phyloP scores from a whole-genome alignment of 495 filamentous ascomycete species.

The Penicillium longicatenatum region DNA sequence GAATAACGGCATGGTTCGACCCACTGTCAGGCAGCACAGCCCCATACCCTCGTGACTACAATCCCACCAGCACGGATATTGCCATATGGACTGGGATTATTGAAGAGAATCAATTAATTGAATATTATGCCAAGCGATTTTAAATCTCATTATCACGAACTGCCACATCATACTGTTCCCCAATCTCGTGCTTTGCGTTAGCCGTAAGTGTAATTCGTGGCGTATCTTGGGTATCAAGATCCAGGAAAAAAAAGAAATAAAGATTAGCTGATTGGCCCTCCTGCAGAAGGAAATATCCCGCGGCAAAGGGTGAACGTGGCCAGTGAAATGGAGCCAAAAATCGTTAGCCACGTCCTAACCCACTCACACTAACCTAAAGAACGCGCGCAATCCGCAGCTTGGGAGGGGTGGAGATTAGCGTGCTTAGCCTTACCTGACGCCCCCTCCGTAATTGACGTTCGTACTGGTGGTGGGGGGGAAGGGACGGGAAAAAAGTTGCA shows the following conservation, averaged over 20 bases:
- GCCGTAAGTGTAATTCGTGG: background rate
- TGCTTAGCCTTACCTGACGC: constrained; percentile 10
- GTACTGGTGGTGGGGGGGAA: constrained; percentile 17
- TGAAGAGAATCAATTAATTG: background rate
- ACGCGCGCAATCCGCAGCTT: constrained; percentile 22
- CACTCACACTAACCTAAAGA: constrained; percentile 17
- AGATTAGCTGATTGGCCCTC: constrained; percentile 6
- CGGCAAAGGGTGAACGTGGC: constrained; percentile 12
- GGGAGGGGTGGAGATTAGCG: constrained; percentile 11
- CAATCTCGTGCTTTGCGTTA: background rate
- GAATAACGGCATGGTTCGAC: background rate
- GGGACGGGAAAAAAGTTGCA: constrained; percentile 4
- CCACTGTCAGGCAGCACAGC: constrained; percentile 11
- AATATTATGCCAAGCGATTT: too few species aligned
- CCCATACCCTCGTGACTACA: background rate
- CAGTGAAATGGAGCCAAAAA: constrained; percentile 12
- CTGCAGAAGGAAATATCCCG: constrained; percentile 14
- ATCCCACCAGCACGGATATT: background rate
- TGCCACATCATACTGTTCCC: background rate
- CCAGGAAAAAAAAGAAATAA: constrained; percentile 2
- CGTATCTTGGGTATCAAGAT: background rate
- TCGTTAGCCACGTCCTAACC: constrained; percentile 3
- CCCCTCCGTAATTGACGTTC: constrained; percentile 17
- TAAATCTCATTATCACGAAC: too few species aligned
- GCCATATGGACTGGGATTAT: background rate